phyloP scores from a whole-genome alignment of 2,329 filamentous ascomycete genomes.

The Chaetomium strumarium region DNA sequence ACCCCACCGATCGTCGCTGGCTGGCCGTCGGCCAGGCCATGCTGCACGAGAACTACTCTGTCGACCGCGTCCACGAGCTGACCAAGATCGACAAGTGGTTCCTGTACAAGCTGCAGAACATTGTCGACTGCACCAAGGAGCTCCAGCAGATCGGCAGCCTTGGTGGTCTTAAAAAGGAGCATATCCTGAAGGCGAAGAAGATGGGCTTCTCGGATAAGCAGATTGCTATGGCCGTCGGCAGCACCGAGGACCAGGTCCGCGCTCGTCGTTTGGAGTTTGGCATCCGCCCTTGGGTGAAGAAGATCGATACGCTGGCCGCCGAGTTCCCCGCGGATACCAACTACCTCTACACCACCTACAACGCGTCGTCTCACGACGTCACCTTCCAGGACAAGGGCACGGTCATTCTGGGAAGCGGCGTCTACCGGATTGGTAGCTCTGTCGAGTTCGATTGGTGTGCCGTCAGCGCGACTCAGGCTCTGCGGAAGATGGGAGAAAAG shows the following conservation, averaged over 20 bases:
- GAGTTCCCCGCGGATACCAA: constrained; percentile 95
- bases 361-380: constrained; percentile 88
- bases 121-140: constrained; percentile 83
- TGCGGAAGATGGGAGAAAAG: constrained; percentile 87
- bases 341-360: constrained; percentile 97
- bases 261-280: constrained; percentile 78
- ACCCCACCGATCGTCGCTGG: constrained; percentile 95
- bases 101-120: constrained; percentile 95
- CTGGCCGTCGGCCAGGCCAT: constrained; percentile 95
- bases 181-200: constrained; percentile 90
- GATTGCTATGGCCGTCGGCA: constrained; percentile 79
- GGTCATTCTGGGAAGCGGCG: constrained; percentile 85
- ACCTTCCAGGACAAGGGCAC: constrained; percentile 88
- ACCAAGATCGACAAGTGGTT: constrained; percentile 99
- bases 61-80: constrained; percentile 85
- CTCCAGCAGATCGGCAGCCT: constrained; percentile 79
- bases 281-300: constrained; percentile 95
- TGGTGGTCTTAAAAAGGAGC: constrained; percentile 78
- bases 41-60: constrained; percentile 92
- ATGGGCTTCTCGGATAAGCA: constrained; percentile 96
- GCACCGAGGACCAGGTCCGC: constrained; percentile 84
- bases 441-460: constrained; percentile 99
- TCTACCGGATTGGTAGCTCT: constrained; percentile 95
- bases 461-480: constrained; percentile 78
- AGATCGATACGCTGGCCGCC: constrained; percentile 93